Conservation (phyloP, 2,329 filamentous ascomycete genomes). For the Clarireedia hainanense region DNA sequence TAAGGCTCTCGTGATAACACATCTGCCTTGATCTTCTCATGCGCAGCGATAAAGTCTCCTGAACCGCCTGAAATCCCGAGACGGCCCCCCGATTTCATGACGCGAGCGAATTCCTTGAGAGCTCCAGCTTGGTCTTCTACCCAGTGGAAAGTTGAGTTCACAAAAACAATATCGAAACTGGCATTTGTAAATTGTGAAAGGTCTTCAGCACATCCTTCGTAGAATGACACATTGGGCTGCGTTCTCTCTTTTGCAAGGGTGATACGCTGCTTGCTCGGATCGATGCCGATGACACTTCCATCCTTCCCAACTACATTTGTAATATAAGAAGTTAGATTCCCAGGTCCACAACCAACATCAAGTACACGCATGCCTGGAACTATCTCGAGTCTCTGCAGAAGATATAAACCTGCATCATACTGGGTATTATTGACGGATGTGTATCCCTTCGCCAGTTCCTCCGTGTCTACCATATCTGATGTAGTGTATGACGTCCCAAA, state of each 20-base stretch:
- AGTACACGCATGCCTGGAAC: conserved; percentile 17
- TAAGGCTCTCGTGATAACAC: conserved; percentile 12
- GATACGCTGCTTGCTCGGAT: conserved; percentile 11
- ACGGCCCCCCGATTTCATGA: conserved; percentile 7
- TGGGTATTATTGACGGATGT: conserved; percentile 10
- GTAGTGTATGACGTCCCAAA: neutral
- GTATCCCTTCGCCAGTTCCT: conserved; percentile 13
- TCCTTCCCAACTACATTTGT: neutral
- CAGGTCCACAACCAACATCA: conserved; percentile 31
- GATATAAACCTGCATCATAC: conserved; percentile 7
- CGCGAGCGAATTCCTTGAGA: conserved; percentile 6
- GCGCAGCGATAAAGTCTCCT: conserved; percentile 9
- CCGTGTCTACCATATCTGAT: conserved; percentile 10
- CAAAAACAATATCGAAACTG: conserved; percentile 10
- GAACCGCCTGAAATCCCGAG: conserved; percentile 13
- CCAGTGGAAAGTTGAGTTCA: conserved; percentile 14
- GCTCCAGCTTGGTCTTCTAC: conserved; percentile 7
- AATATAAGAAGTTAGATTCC: conserved; percentile 24
- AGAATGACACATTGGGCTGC: conserved; percentile 4
- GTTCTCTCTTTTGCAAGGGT: neutral
- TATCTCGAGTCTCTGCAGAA: conserved; percentile 5
- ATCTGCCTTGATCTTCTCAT: conserved; percentile 13
- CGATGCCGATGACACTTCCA: conserved; percentile 7
- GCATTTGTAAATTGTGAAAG: conserved; percentile 1
- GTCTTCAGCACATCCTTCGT: conserved; percentile 7